A percentile compares a stretch with the other conserved stretches of the same genome.
Evolutionary conservation across 2,329 filamentous ascomycete genomes (phyloP).

Genomic region (Graphium sp.): DNA sequence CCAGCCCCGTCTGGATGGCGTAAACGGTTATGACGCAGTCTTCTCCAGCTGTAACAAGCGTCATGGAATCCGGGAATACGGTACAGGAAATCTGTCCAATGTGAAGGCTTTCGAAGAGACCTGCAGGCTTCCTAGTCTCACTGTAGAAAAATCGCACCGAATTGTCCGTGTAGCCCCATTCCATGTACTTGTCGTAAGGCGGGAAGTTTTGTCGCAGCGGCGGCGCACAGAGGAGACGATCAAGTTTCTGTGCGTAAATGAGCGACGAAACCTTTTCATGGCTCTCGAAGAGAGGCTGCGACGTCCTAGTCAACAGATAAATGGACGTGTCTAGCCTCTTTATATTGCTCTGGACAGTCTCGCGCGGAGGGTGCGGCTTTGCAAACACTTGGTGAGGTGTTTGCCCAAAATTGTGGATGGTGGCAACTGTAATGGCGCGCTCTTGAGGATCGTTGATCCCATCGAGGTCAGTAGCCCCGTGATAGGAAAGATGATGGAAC

Average conservation of each 20-base stretch:
- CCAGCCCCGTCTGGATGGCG: slow-evolving; percentile 44
- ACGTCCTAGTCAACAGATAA: slow-evolving; percentile 59
- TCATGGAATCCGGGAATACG: slow-evolving; percentile 76
- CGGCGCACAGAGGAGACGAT: slow-evolving; percentile 68
- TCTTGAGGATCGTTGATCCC: slow-evolving; percentile 80
- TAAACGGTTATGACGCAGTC: slow-evolving; percentile 86
- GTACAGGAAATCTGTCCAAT: slow-evolving; percentile 75
- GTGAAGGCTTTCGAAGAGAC: slow-evolving; percentile 86
- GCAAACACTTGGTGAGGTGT: slow-evolving; percentile 91
- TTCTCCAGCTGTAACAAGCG: slow-evolving; percentile 77
- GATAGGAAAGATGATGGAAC: slow-evolving; percentile 90
- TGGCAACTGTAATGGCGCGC: slow-evolving; percentile 74
- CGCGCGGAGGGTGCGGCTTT: slow-evolving; percentile 61
- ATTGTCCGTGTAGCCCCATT: slow-evolving; percentile 92
- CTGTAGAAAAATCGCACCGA: slow-evolving; percentile 82
- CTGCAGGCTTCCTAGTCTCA: slow-evolving; percentile 67
- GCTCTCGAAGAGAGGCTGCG: slow-evolving; percentile 59
- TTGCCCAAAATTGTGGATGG: slow-evolving; percentile 97
- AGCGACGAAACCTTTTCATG: slow-evolving; percentile 69
- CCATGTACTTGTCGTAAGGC: slow-evolving; percentile 82
- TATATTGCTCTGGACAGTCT: slow-evolving; percentile 46
- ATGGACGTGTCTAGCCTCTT: slow-evolving; percentile 64
- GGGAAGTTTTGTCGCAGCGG: slow-evolving; percentile 78
- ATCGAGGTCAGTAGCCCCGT: slow-evolving; percentile 83
- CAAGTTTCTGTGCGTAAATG: slow-evolving; percentile 60